Conservation (phyloP, 768 basidiomycete genomes). For the Russula abietina region DNA sequence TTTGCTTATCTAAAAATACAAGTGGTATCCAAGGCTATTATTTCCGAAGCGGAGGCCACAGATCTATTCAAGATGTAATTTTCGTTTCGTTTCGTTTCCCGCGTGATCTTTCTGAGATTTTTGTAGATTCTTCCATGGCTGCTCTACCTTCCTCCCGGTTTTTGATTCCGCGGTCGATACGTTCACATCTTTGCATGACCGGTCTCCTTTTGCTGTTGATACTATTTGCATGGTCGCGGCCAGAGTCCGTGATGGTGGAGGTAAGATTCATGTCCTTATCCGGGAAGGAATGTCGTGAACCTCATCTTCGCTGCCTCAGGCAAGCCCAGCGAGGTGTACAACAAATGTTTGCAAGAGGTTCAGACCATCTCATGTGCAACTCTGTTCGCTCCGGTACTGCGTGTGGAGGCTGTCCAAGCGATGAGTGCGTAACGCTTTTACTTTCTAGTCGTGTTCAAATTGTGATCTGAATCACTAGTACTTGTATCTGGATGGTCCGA, state of each 20-base stretch:
- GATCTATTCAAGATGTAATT: slow-evolving; percentile 80
- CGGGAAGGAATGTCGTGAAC: slow-evolving; percentile 18
- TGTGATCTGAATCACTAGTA: slow-evolving; percentile 36
- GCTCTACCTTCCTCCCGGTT: slow-evolving; percentile 84
- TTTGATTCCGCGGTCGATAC: slow-evolving; percentile 82
- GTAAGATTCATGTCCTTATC: slow-evolving; percentile 36
- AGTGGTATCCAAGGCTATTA: slow-evolving; percentile 82
- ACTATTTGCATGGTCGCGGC: slow-evolving; percentile 93
- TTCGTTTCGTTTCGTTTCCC: background rate
- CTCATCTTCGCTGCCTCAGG: slow-evolving; percentile 38
- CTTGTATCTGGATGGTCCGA: slow-evolving; percentile 93
- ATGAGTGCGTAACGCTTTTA: slow-evolving; percentile 60
- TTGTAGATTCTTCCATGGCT: slow-evolving; percentile 83
- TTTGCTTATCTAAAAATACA: slow-evolving; percentile 15
- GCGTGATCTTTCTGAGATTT: slow-evolving; percentile 21
- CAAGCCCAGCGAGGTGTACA: slow-evolving; percentile 66
- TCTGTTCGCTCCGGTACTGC: slow-evolving; percentile 78
- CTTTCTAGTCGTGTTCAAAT: background rate
- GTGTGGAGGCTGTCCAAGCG: slow-evolving; percentile 85
- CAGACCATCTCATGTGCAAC: slow-evolving; percentile 80
- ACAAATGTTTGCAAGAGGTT: slow-evolving; percentile 75
- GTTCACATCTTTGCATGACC: slow-evolving; percentile 75
- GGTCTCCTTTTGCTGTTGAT: slow-evolving; percentile 90
- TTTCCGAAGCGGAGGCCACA: slow-evolving; percentile 76
- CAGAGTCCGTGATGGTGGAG: slow-evolving; percentile 84